These are phyloP conservation scores for Pneumocystis wakefieldiae DNA, from an alignment of 1,139 yeast genomes.

Conservation along the genomic window DNA sequence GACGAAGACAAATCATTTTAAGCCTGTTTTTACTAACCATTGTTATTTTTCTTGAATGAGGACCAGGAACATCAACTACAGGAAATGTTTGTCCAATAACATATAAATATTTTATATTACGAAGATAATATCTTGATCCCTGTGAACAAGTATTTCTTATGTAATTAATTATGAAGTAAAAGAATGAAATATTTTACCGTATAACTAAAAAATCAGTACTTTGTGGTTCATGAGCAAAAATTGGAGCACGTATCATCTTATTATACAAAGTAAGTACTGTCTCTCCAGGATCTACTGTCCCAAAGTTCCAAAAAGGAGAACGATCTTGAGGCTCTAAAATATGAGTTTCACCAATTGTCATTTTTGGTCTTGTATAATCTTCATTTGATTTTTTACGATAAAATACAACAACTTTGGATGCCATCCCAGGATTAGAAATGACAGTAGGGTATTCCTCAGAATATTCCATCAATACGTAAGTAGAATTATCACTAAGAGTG, in stretches of 20 bases:
- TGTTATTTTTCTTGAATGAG: slow-evolving; percentile 91
- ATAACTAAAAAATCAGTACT: slow-evolving; percentile 63
- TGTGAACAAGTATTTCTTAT: slow-evolving; percentile 36
- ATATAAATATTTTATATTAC: slow-evolving; percentile 57
- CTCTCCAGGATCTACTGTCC: slow-evolving; percentile 88
- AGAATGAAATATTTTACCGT: slow-evolving; percentile 39
- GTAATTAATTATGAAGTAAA: background rate
- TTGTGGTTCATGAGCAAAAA: slow-evolving; percentile 68
- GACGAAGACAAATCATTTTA: slow-evolving; percentile 85
- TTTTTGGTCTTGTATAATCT: slow-evolving; percentile 75
- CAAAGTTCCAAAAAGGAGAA: slow-evolving; percentile 97
- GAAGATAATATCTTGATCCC: slow-evolving; percentile 42
- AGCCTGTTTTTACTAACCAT: slow-evolving; percentile 81
- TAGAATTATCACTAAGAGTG: slow-evolving; percentile 70
- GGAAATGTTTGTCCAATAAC: slow-evolving; percentile 91
- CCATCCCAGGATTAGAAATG: slow-evolving; percentile 87
- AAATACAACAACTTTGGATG: slow-evolving; percentile 80
- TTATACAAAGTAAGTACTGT: slow-evolving; percentile 88
- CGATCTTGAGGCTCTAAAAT: slow-evolving; percentile 89
- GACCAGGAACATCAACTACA: slow-evolving; percentile 90
- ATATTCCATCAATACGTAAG: slow-evolving; percentile 67
- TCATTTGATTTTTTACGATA: slow-evolving; percentile 72
- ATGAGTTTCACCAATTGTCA: slow-evolving; percentile 86
- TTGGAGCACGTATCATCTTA: slow-evolving; percentile 83
- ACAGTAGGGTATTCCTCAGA: slow-evolving; percentile 81